These are phyloP conservation scores for Brassica rapa DNA, from an alignment of 345 rosid genomes.

Conservation along the genomic window DNA sequence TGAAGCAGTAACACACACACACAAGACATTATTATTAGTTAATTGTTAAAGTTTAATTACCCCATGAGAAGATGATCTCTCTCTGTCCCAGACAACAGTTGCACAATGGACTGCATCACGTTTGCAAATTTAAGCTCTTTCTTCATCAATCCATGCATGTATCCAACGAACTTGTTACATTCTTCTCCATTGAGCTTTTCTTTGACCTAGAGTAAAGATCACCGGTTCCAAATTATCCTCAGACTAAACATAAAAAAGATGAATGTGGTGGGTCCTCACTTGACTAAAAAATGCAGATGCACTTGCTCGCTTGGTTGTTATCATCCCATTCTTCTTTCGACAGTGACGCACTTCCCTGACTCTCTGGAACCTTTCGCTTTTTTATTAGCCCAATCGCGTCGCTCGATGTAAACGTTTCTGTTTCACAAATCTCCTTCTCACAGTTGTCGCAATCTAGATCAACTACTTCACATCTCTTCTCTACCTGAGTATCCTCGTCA, in stretches of 20 bases:
- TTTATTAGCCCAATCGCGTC: conserved; percentile 40
- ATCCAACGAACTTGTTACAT: conserved; percentile 76
- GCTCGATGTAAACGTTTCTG: conserved; percentile 25
- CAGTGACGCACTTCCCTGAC: conserved; percentile 41
- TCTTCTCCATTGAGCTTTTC: conserved; percentile 71
- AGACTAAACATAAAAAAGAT: not conserved
- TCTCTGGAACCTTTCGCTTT: conserved; percentile 17
- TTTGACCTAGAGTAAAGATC: conserved; percentile 49
- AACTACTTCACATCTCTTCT: conserved; percentile 59
- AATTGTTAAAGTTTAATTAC: conserved; percentile 33
- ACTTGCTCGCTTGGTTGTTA: conserved; percentile 59
- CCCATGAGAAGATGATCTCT: conserved; percentile 70
- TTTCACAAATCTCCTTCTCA: conserved; percentile 24
- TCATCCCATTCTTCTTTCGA: conserved; percentile 38
- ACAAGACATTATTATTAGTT: no score
- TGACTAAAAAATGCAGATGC: conserved; percentile 54
- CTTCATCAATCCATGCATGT: conserved; percentile 78
- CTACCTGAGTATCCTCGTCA: conserved; percentile 41
- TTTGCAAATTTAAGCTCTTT: conserved; percentile 57
- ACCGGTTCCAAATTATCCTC: conserved; percentile 5
- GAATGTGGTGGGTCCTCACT: conserved; percentile 8
- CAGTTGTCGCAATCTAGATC: conserved; percentile 35
- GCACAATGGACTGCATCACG: conserved; percentile 65
- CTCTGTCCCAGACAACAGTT: conserved; percentile 66
- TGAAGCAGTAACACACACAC: not conserved